Conservation (phyloP, 805 yeast genomes). For the Schwanniomyces yamadae region DNA sequence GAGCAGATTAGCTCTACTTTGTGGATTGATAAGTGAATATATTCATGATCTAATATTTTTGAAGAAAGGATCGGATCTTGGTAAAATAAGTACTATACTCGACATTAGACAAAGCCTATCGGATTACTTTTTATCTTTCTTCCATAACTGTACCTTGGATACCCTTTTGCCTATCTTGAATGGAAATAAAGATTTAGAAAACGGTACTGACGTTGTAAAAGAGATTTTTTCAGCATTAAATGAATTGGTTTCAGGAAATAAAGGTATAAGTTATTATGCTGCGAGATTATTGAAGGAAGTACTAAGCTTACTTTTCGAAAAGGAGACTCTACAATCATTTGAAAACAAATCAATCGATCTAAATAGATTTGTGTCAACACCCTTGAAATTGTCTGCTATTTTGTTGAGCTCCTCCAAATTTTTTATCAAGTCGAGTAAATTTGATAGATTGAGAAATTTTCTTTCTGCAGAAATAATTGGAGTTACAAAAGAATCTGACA, state of each 20-base stretch:
- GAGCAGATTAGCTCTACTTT: constrained; percentile 4
- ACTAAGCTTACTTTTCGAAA: constrained; percentile 16
- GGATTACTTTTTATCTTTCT: background rate
- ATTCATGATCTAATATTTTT: constrained; percentile 20
- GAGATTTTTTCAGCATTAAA: background rate
- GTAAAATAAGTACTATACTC: background rate
- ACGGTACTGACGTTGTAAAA: background rate
- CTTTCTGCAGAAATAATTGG: constrained; percentile 69
- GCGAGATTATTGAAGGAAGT: constrained; percentile 17
- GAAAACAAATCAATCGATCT: constrained; percentile 28
- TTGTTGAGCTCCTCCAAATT: constrained; percentile 36
- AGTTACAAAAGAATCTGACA: constrained; percentile 37
- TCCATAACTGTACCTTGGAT: background rate
- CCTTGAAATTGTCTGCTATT: constrained; percentile 28
- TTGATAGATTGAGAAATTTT: constrained; percentile 56
- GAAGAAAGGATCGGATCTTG: constrained; percentile 1
- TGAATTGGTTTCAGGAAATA: background rate
- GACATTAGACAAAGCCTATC: background rate
- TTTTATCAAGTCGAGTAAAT: constrained; percentile 31
- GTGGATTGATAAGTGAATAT: constrained; percentile 18
- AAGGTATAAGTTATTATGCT: constrained; percentile 13
- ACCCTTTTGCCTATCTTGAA: constrained; percentile 1
- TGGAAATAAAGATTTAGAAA: background rate
- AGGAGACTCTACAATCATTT: constrained; percentile 13
- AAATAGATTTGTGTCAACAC: constrained; percentile 29